Evolutionary conservation across 108 stramenopile genomes (phyloP).

Genomic region (Pseudonitzschia pungens): DNA sequence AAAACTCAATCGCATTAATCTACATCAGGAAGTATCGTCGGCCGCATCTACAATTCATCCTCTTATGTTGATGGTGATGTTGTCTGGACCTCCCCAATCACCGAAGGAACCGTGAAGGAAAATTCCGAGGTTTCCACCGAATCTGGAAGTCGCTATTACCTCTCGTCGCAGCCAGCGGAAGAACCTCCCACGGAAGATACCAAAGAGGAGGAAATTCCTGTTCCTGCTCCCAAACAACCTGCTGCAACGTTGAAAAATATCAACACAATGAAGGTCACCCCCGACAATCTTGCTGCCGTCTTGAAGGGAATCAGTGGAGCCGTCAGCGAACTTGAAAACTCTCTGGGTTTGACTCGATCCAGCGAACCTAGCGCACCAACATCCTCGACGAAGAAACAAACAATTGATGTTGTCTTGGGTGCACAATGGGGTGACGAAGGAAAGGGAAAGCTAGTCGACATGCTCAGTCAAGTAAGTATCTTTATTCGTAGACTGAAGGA

Average conservation of each 20-base stretch:
- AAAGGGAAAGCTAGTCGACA: conserved; percentile 99
- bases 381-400: conserved; percentile 23
- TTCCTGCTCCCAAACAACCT: background rate
- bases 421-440: conserved; percentile 99
- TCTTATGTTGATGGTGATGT: conserved; percentile 11
- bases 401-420: conserved; percentile 92
- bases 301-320: background rate
- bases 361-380: background rate
- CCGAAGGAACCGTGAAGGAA: background rate
- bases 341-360: background rate
- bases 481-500: background rate
- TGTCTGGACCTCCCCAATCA: conserved; percentile 14
- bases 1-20: too few relatives aligned
- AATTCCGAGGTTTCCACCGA: conserved; percentile 9
- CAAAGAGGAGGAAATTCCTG: background rate
- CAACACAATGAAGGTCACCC: conserved; percentile 1
- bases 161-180: background rate
- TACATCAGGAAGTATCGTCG: background rate
- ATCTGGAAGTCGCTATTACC: conserved; percentile 15
- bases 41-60: conserved; percentile 16
- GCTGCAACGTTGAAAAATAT: background rate
- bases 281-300: conserved; percentile 1
- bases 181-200: conserved; percentile 6
- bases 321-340: background rate
- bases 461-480: conserved; percentile 74